A percentile compares a stretch with the other conserved stretches of the same genome.
Evolutionary conservation across 73 alveolate genomes (phyloP).

Genomic region (Tetrahymena thermophila): DNA sequence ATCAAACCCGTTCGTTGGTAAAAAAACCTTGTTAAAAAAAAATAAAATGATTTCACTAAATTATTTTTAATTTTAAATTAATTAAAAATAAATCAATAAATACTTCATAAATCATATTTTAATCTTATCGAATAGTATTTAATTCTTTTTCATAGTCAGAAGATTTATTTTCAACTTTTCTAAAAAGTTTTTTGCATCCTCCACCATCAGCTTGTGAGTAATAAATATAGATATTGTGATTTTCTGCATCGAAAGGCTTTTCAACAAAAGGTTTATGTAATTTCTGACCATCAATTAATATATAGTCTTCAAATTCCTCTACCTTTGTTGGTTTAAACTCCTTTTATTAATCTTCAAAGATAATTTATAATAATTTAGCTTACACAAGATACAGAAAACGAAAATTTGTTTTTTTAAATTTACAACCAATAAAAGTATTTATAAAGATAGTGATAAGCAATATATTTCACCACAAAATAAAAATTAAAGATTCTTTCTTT

Average conservation of each 20-base stretch:
- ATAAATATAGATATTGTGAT: conserved; percentile 88
- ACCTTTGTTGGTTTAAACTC: conserved; percentile 5
- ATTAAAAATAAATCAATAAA: neutral
- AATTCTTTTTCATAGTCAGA: conserved; percentile 18
- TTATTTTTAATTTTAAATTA: neutral
- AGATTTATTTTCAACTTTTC: conserved; percentile 67
- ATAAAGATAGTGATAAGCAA: neutral
- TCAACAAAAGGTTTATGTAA: conserved; percentile 90
- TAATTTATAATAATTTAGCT: neutral
- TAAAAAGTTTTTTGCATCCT: conserved; percentile 89
- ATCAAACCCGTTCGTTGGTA: conserved; percentile 88
- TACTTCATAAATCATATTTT: conserved; percentile 80
- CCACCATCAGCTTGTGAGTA: conserved; percentile 91
- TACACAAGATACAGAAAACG: neutral
- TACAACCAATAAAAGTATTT: neutral
- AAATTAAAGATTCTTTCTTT: no score
- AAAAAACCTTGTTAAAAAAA: neutral
- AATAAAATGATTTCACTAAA: neutral
- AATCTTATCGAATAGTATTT: conserved; percentile 74
- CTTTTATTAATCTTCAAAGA: neutral
- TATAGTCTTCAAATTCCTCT: conserved; percentile 34
- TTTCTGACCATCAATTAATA: conserved; percentile 34
- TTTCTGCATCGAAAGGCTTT: conserved; percentile 96
- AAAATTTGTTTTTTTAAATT: neutral
- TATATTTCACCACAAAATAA: no score